phyloP scores from a whole-genome alignment of 371 early-diverging fungal species.

The Mucor racemosus region DNA sequence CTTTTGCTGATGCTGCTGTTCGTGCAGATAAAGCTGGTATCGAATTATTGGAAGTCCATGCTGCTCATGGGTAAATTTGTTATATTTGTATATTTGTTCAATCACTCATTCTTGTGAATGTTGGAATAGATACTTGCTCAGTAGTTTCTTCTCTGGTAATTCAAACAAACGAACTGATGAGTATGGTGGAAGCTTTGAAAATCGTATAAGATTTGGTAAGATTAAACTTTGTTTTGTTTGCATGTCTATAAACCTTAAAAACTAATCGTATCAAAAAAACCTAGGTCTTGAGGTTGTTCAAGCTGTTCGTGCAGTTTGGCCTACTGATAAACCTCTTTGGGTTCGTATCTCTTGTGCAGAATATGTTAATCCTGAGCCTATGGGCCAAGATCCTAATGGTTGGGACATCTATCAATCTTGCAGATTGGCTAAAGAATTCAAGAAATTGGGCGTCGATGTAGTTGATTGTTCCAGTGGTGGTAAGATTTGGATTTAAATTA shows the following conservation, averaged over 20 bases:
- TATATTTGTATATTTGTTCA: too few species aligned
- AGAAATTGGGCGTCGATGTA: slow-evolving; percentile 72
- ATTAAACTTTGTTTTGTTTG: background rate
- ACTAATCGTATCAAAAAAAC: background rate
- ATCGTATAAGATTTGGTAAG: slow-evolving; percentile 45
- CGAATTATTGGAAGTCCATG: slow-evolving; percentile 88
- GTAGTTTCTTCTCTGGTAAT: slow-evolving; percentile 80
- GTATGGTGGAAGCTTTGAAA: slow-evolving; percentile 82
- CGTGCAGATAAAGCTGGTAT: slow-evolving; percentile 82
- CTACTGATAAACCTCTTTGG: slow-evolving; percentile 78
- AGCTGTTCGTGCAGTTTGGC: slow-evolving; percentile 74
- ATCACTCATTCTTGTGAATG: too few species aligned
- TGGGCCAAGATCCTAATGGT: slow-evolving; percentile 39
- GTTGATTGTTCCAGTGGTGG: slow-evolving; percentile 81
- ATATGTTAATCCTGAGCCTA: slow-evolving; percentile 43
- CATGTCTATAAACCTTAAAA: background rate
- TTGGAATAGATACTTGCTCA: slow-evolving; percentile 70
- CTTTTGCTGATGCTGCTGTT: slow-evolving; percentile 75
- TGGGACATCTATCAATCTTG: slow-evolving; percentile 75
- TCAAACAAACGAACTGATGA: slow-evolving; percentile 84
- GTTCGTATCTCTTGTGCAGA: slow-evolving; percentile 81
- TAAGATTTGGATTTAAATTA: slow-evolving; percentile 25
- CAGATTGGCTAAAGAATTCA: slow-evolving; percentile 55
- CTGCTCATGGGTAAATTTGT: slow-evolving; percentile 58
- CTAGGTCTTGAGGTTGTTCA: slow-evolving; percentile 60